A percentile compares a stretch with the other conserved stretches of the same genome.
Conservation (phyloP, 1,139 yeast genomes). For the Taphrina confusa region DNA sequence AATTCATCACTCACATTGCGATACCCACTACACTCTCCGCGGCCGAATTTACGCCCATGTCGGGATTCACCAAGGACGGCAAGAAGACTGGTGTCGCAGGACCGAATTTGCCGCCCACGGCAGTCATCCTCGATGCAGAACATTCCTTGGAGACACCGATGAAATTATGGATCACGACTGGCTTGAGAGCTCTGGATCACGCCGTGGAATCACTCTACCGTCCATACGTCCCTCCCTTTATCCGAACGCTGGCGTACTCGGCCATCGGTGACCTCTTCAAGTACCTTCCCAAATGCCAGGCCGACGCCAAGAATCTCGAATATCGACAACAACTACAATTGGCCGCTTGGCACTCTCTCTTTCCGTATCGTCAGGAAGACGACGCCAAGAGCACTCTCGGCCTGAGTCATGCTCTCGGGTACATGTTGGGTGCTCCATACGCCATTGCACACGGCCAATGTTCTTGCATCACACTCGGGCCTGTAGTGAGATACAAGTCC, state of each 20-base stretch:
- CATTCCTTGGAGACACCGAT: slow-evolving; percentile 35
- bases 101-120: slow-evolving; percentile 26
- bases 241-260: slow-evolving; percentile 33
- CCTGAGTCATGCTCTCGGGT: slow-evolving; percentile 30
- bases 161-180: slow-evolving; percentile 33
- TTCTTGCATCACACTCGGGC: slow-evolving; percentile 32
- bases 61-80: slow-evolving; percentile 37
- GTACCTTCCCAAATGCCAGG: slow-evolving; percentile 33
- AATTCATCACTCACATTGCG: slow-evolving; percentile 30
- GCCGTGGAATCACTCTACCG: slow-evolving; percentile 36
- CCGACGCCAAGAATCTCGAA: slow-evolving; percentile 29
- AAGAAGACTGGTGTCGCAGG: slow-evolving; percentile 23
- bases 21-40: slow-evolving; percentile 38
- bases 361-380: slow-evolving; percentile 35
- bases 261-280: slow-evolving; percentile 32
- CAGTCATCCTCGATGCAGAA: slow-evolving; percentile 35
- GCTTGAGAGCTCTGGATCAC: slow-evolving; percentile 36
- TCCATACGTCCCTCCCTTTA: slow-evolving; percentile 25
- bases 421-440: slow-evolving; percentile 34
- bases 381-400: slow-evolving; percentile 20
- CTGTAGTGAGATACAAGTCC: slow-evolving; percentile 25
- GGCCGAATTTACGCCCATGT: slow-evolving; percentile 37
- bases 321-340: slow-evolving; percentile 29
- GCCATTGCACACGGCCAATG: slow-evolving; percentile 31
- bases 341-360: slow-evolving; percentile 35